Percentiles rank a stretch among this genome's conserved stretches.
Evolutionary conservation across 2,329 filamentous ascomycete genomes (phyloP).

Genomic region (Aphanoascus verrucosus): DNA sequence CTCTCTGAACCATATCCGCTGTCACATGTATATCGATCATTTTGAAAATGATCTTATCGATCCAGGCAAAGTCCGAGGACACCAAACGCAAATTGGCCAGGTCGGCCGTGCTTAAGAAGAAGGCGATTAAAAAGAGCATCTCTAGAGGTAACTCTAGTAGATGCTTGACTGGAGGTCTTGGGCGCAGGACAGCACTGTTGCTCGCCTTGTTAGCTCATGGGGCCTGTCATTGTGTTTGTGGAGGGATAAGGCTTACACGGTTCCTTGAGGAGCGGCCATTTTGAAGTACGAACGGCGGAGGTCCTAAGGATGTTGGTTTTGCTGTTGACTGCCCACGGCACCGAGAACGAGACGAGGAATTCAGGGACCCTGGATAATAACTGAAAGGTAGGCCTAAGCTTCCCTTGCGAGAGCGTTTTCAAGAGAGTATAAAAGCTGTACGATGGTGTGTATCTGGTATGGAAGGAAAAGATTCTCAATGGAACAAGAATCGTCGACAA

Average conservation of each 20-base stretch:
- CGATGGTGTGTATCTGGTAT: too few relatives aligned
- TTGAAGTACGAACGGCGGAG: neutral
- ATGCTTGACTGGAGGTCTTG: neutral
- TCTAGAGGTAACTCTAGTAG: neutral
- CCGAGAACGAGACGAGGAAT: too few relatives aligned
- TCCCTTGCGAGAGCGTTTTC: too few relatives aligned
- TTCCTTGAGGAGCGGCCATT: neutral
- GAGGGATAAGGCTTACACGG: neutral
- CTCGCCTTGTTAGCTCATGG: neutral
- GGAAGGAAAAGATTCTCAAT: too few relatives aligned
- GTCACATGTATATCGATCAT: neutral
- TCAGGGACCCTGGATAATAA: too few relatives aligned
- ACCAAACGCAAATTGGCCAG: neutral
- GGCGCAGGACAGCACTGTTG: neutral
- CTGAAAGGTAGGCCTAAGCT: too few relatives aligned
- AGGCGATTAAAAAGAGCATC: neutral
- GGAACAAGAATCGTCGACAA: too few relatives aligned
- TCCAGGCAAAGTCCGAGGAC: neutral
- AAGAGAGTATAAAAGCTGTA: too few relatives aligned
- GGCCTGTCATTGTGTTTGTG: too few relatives aligned
- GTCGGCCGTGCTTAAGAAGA: neutral
- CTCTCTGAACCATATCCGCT: neutral
- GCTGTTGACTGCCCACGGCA: too few relatives aligned
- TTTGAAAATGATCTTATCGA: neutral
- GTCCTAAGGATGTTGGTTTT: neutral